phyloP scores from a whole-genome alignment of 345 rosid genomes.

The Eucalyptus pauciflora region DNA sequence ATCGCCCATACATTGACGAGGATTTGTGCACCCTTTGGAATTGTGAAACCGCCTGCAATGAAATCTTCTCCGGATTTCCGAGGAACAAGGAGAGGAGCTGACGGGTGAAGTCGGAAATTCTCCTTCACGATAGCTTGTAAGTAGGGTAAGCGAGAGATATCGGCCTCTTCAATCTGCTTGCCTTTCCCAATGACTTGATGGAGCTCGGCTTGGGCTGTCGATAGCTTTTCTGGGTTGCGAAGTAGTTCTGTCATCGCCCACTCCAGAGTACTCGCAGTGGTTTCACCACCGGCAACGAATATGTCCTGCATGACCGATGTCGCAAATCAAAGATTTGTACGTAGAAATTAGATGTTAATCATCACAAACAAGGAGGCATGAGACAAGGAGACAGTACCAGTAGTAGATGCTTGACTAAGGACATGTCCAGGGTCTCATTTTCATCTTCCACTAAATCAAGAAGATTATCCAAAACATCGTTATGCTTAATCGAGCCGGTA shows the following conservation, averaged over 20 bases:
- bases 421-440: not conserved
- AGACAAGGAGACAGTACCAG: not conserved
- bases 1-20: not conserved
- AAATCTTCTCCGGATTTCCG: not conserved
- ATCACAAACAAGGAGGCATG: not conserved
- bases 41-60: not conserved
- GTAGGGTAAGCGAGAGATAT: not conserved
- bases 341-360: not conserved
- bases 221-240: not conserved
- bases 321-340: not conserved
- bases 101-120: not conserved
- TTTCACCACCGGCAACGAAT: not conserved
- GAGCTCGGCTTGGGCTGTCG: not conserved
- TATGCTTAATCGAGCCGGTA: not conserved
- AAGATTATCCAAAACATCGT: constrained; percentile 24
- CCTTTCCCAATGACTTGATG: not conserved
- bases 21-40: not conserved
- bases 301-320: not conserved
- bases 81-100: not conserved
- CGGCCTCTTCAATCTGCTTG: not conserved
- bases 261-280: not conserved
- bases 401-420: not conserved
- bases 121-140: not conserved
- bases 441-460: constrained; percentile 4
- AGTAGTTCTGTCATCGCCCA: not conserved